Conservation (phyloP, 2,329 filamentous ascomycete genomes). For the Cladophialophora psammophila region DNA sequence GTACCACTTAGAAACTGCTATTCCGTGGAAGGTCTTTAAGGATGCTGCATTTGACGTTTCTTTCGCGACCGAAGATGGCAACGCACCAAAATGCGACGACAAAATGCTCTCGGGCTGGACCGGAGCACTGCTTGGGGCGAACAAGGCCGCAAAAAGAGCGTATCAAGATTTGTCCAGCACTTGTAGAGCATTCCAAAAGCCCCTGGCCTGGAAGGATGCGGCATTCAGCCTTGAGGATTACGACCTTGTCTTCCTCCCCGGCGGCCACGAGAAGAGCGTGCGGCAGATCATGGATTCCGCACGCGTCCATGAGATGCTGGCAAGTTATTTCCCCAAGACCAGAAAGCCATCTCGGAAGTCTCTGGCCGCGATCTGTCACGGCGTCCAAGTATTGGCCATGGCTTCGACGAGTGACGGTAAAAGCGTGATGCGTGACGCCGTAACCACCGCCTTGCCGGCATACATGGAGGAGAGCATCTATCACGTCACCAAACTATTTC, state of each 20-base stretch:
- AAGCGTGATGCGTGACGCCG: slow-evolving; percentile 57
- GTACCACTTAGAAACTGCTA: slow-evolving; percentile 55
- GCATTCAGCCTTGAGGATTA: slow-evolving; percentile 56
- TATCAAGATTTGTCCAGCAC: slow-evolving; percentile 57
- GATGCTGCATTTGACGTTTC: slow-evolving; percentile 57
- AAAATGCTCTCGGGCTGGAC: slow-evolving; percentile 60
- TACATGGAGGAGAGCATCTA: slow-evolving; percentile 60
- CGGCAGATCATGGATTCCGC: slow-evolving; percentile 60
- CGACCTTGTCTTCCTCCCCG: slow-evolving; percentile 60
- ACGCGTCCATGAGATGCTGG: slow-evolving; percentile 54
- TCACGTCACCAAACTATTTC: slow-evolving; percentile 57
- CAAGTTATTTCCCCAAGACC: slow-evolving; percentile 58
- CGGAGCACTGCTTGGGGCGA: slow-evolving; percentile 57
- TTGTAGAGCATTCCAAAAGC: slow-evolving; percentile 50
- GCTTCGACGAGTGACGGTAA: slow-evolving; percentile 45
- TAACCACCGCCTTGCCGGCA: slow-evolving; percentile 59
- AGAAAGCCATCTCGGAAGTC: slow-evolving; percentile 54
- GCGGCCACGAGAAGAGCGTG: slow-evolving; percentile 62
- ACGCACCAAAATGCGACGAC: slow-evolving; percentile 57
- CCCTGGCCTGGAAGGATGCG: slow-evolving; percentile 55
- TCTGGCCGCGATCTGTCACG: slow-evolving; percentile 61
- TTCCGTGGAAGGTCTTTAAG: slow-evolving; percentile 59
- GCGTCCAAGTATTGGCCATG: slow-evolving; percentile 59
- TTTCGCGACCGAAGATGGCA: slow-evolving; percentile 61
- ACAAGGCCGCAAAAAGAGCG: slow-evolving; percentile 41